Percentiles rank a stretch among this genome's conserved stretches.
These are phyloP conservation scores for Lagenidium sp. DNA, from an alignment of 352 stramenopile species.

Conservation along the genomic window DNA sequence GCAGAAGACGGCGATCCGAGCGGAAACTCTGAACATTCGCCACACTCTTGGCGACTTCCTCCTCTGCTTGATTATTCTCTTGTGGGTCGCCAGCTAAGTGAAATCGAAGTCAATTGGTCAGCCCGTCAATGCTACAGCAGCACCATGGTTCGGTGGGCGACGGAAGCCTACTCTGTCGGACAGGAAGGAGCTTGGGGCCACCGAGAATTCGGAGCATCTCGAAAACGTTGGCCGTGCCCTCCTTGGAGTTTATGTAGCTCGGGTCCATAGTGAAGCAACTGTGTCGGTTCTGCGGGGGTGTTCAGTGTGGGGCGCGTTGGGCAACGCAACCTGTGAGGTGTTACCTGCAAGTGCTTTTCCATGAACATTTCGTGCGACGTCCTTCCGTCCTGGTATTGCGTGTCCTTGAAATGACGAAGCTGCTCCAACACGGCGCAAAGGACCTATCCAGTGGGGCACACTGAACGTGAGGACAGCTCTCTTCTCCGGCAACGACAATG, in stretches of 20 bases:
- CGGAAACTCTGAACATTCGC: slow-evolving; percentile 76
- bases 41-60: slow-evolving; percentile 48
- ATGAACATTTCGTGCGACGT: slow-evolving; percentile 61
- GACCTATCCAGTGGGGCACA: slow-evolving; percentile 15
- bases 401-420: slow-evolving; percentile 88
- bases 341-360: slow-evolving; percentile 45
- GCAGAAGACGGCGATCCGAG: slow-evolving; percentile 63
- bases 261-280: slow-evolving; percentile 41
- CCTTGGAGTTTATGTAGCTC: slow-evolving; percentile 27
- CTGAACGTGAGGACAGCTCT: not conserved
- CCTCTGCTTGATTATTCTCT: slow-evolving; percentile 45
- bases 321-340: too few species aligned
- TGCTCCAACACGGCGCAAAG: slow-evolving; percentile 89
- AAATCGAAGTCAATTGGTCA: slow-evolving; percentile 1
- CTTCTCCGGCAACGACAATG: not conserved
- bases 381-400: slow-evolving; percentile 85
- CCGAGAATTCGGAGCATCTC: slow-evolving; percentile 47
- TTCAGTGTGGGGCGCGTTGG: too few species aligned
- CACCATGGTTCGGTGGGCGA: too few species aligned
- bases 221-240: slow-evolving; percentile 38
- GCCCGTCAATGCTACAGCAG: not conserved
- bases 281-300: slow-evolving; percentile 28
- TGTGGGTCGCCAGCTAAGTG: slow-evolving; percentile 22
- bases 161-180: slow-evolving; percentile 27
- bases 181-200: slow-evolving; percentile 49